Evolutionary conservation across 1,284 basidiomycete genomes (phyloP), one percentile per base, ranked within the genome.

Genomic region (Puccinia horiana): DNA sequence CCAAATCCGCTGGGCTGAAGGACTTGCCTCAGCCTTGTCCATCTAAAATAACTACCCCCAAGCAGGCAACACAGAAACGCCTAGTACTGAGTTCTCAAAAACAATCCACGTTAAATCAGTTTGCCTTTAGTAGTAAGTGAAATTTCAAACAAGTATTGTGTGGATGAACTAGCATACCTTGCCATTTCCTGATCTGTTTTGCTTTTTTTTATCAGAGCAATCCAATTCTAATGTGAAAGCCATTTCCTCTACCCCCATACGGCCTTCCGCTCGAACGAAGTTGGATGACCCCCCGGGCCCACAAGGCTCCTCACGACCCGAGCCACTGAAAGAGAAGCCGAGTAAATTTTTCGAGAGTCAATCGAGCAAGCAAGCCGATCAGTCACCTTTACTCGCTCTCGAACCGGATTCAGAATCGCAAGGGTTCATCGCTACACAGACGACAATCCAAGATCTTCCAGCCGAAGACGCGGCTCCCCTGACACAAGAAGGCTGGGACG

Each of bases 111-210:
- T 67, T 80, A 4, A 80, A 80, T n/a, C 61, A 72, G 54, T 80
- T 80, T 69, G 67, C 69, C 49, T 80, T 80, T 58, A 80, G 78
- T 58, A 80, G 78, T 80, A n/a, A 80, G 75, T 52, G 20, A 20
- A 72, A 20, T 47, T 70, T 44, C 26, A 18, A 18, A 40, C 32
- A 40, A 20, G 2, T 63, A 20, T 58, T 58, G n/a, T 58, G 29
- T 9, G 26, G 2, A 61, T 26, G 8, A 40, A 35, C 16, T 49
- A 18, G 49, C 16, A 29, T 23, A 44, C 47, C 40, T 49, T 42
- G 8, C 37, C 26, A 29, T 1, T 29, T n/a, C 18, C 42, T 29
- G n/a, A 32, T 11, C n/a, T 54, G 12, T 37, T 6, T 9, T 1
- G 5, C 12, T 54, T 47, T 44, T 47, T 42, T 29, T 26, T 6